Evolutionary conservation across 208 protist species (phyloP).

Genomic region (Vickermania ingenoplastis): DNA sequence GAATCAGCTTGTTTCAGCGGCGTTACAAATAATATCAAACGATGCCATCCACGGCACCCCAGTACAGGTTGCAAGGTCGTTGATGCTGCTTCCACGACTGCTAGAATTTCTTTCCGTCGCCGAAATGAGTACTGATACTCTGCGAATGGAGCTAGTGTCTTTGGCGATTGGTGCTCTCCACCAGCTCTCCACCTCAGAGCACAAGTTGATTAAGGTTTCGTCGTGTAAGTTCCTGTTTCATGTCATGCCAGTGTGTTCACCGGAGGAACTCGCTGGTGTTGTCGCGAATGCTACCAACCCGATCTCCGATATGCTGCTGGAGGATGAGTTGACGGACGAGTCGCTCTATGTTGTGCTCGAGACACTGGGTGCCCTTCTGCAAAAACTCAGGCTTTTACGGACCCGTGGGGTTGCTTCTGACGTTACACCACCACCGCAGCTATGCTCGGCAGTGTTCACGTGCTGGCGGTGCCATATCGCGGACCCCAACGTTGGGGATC

Average conservation of each 20-base stretch:
- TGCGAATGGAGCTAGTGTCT: slow-evolving; percentile 10
- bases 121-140: neutral
- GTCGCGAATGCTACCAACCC: slow-evolving; percentile 11
- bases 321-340: slow-evolving; percentile 8
- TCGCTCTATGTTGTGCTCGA: slow-evolving; percentile 28
- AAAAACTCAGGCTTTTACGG: neutral
- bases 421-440: slow-evolving; percentile 8
- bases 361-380: slow-evolving; percentile 11
- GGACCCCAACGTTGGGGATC: slow-evolving; percentile 58
- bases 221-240: slow-evolving; percentile 29
- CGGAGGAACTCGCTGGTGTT: neutral
- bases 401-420: neutral
- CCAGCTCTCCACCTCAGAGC: neutral
- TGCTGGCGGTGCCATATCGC: slow-evolving; percentile 47
- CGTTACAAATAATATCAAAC: slow-evolving; percentile 19
- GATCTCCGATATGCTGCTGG: slow-evolving; percentile 14
- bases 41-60: slow-evolving; percentile 17
- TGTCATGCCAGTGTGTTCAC: neutral
- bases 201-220: slow-evolving; percentile 5
- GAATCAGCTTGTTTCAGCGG: slow-evolving; percentile 23
- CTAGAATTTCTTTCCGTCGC: slow-evolving; percentile 12
- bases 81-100: slow-evolving; percentile 25
- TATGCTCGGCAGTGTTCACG: slow-evolving; percentile 19
- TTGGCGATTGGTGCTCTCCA: slow-evolving; percentile 5
- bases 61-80: slow-evolving; percentile 24